phyloP scores from a whole-genome alignment of 163 green algal genomes.

The Scenedesmus sp. region DNA sequence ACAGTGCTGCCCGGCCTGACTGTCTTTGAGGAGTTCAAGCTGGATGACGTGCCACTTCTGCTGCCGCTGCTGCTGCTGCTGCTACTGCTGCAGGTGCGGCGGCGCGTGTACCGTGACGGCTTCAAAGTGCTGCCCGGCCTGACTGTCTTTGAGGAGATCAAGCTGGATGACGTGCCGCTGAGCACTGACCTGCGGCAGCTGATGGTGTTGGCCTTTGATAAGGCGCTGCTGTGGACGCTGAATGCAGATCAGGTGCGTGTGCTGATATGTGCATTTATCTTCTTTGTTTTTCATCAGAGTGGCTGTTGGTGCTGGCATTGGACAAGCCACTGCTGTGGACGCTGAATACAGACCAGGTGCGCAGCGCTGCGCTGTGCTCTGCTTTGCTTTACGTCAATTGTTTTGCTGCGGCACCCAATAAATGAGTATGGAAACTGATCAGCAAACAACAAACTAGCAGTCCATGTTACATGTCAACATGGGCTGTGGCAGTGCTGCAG shows the following conservation, averaged over 20 bases:
- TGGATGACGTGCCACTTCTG: constrained; percentile 46
- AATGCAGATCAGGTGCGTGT: neutral
- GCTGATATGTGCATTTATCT: neutral
- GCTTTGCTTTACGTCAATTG: too few species aligned
- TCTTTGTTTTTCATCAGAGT: neutral
- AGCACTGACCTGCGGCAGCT: constrained; percentile 34
- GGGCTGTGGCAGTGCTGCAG: too few species aligned
- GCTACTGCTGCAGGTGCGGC: constrained; percentile 49
- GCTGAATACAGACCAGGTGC: neutral
- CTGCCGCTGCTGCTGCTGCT: constrained; percentile 37
- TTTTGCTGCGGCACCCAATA: too few species aligned
- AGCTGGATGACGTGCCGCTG: constrained; percentile 51
- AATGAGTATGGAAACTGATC: too few species aligned
- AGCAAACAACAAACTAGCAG: too few species aligned
- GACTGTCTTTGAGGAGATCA: constrained; percentile 54
- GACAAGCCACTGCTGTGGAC: constrained; percentile 4
- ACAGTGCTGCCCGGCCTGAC: constrained; percentile 34
- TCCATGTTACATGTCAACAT: too few species aligned
- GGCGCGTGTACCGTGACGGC: constrained; percentile 50
- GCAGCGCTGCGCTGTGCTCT: too few species aligned
- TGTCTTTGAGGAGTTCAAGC: constrained; percentile 58
- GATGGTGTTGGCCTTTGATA: constrained; percentile 37
- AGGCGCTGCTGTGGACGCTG: constrained; percentile 9
- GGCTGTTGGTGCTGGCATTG: neutral
- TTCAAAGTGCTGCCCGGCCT: constrained; percentile 34